These are phyloP conservation scores for Termitomyces sp. DNA, from an alignment of 768 basidiomycete genomes.

Conservation along the genomic window DNA sequence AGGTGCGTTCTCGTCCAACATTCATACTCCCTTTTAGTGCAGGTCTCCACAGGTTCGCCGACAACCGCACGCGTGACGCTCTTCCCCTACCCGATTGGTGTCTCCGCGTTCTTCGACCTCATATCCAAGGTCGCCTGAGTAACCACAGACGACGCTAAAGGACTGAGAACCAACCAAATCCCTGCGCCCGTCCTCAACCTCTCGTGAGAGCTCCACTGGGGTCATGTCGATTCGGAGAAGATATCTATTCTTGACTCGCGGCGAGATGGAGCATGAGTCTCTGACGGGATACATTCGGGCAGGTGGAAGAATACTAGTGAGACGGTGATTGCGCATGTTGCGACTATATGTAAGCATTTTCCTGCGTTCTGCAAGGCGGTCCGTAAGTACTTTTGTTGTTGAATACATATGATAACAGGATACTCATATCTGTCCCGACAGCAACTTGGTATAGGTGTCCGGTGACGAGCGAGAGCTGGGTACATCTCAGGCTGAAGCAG, in stretches of 20 bases:
- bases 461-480: constrained; percentile 64
- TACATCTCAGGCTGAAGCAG: too few relatives aligned
- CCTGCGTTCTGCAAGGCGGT: constrained; percentile 68
- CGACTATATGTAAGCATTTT: constrained; percentile 73
- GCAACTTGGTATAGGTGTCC: constrained; percentile 60
- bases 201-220: constrained; percentile 64
- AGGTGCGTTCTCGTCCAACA: too few relatives aligned
- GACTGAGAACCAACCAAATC: constrained; percentile 55
- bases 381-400: constrained; percentile 37
- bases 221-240: constrained; percentile 70
- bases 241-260: constrained; percentile 54
- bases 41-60: constrained; percentile 68
- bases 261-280: constrained; percentile 60
- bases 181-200: constrained; percentile 72
- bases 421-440: constrained; percentile 15
- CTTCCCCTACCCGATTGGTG: constrained; percentile 65
- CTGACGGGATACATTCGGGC: constrained; percentile 60
- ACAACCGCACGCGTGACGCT: constrained; percentile 69
- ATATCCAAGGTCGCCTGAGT: constrained; percentile 46
- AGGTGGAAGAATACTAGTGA: constrained; percentile 50
- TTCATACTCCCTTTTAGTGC: too few relatives aligned
- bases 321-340: constrained; percentile 54
- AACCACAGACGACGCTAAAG: constrained; percentile 59
- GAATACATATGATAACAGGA: neutral
- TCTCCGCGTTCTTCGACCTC: constrained; percentile 61